Evolutionary conservation across 768 basidiomycete genomes (phyloP).

Genomic region (Lactifluus subvellereus): DNA sequence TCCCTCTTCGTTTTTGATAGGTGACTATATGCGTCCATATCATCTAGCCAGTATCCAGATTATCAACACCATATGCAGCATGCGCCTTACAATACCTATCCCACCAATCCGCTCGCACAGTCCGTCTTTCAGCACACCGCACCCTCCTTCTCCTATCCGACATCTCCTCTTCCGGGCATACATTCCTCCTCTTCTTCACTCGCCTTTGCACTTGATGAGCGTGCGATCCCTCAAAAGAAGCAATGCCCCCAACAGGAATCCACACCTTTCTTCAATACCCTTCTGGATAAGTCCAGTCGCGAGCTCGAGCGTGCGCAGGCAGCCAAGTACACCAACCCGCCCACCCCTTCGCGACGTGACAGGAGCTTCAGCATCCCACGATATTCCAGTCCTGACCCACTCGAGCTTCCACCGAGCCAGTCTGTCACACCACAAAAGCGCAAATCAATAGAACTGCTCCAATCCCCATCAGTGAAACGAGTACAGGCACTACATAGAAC

Average conservation of each 20-base stretch:
- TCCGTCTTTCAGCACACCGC: constrained; percentile 58
- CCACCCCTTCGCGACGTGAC: constrained; percentile 22
- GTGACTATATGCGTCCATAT: constrained; percentile 19
- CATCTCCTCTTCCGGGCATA: constrained; percentile 59
- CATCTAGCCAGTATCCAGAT: constrained; percentile 26
- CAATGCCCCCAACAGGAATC: constrained; percentile 54
- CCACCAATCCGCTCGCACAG: constrained; percentile 53
- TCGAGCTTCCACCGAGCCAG: constrained; percentile 26
- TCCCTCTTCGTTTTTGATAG: neutral
- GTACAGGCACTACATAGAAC: constrained; percentile 31
- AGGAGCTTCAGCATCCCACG: constrained; percentile 31
- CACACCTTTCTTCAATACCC: constrained; percentile 56
- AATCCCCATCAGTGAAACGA: constrained; percentile 63
- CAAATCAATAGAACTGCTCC: constrained; percentile 52
- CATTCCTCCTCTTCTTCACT: constrained; percentile 67
- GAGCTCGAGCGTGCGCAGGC: constrained; percentile 34
- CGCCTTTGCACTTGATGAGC: constrained; percentile 61
- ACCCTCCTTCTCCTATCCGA: constrained; percentile 63
- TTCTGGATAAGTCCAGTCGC: constrained; percentile 51
- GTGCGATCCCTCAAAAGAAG: constrained; percentile 29
- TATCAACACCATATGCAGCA: constrained; percentile 38
- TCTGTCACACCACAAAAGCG: constrained; percentile 63
- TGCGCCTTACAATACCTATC: constrained; percentile 38
- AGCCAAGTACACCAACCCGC: constrained; percentile 26
- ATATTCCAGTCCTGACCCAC: constrained; percentile 26